Base-by-base conservation (phyloP, 1,284 basidiomycete genomes). In the Laetiporus sulphureus region DNA sequence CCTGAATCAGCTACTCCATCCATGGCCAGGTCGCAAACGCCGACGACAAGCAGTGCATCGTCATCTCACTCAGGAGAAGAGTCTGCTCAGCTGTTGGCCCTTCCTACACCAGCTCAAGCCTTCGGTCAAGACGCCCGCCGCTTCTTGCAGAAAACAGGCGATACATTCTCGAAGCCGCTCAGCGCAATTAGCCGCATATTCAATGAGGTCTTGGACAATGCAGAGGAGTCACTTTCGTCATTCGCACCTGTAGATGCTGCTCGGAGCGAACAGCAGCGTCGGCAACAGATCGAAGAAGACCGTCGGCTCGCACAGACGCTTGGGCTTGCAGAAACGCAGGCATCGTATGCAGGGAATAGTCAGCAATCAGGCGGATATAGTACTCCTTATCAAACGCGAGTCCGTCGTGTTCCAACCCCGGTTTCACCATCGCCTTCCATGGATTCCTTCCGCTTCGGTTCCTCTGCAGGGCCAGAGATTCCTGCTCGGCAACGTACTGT, bases 111-210 rank as follows among this genome's bases (percentile, higher is more conserved):
- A 1, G 60, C 66, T 4, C 72, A 73, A 52, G 74, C 75, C 0
- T 65, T 90, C 23, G 75, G 79, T 2, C 79, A 89, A 44, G 88
- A 92, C 55, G 91, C 92, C 0, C 77, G 78, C 32, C 74, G 82
- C 13, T 76, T 95, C 33, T 71, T 96, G 42, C 85, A 91, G 61
- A 83, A 86, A 55, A 94, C 91, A 0, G 87, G 91, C 4, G 89
- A 92, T 56, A 88, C 79, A 1, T 83, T 95, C 44, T 88, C 83
- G 12, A 91, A 91, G 57, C 92, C 92, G 4, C 71, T 96, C 11
- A 87, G 71, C 47, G 90, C 91, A 1, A 85, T 96, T 40, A 79
- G 90, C 8, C 79, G 86, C 46, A 91, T 96, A 48, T 84, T 96
- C 57, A 84, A 73, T 52, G 85, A 84, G 44, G 85, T 82, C 0